Conservation (phyloP, 768 basidiomycete species). For the Kwoniella pini region DNA sequence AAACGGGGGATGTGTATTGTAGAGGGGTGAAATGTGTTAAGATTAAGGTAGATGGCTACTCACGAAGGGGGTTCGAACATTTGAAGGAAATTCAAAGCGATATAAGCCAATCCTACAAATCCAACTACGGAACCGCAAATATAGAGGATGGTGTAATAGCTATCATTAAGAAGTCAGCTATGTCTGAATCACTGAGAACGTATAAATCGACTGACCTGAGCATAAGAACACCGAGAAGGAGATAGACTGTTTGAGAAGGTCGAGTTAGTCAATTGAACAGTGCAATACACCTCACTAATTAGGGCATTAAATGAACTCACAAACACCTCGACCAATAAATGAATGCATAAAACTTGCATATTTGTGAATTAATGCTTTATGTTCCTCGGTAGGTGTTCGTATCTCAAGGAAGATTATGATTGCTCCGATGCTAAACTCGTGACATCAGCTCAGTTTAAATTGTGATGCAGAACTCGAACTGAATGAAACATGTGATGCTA, state of each 20-base stretch:
- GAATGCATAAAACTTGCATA: conserved; percentile 55
- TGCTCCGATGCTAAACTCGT: conserved; percentile 39
- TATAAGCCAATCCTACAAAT: conserved; percentile 47
- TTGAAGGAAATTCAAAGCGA: conserved; percentile 51
- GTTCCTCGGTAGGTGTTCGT: conserved; percentile 50
- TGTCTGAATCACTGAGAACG: background rate
- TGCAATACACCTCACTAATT: background rate
- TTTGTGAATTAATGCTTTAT: conserved; percentile 47
- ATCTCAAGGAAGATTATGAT: conserved; percentile 51
- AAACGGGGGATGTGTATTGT: too few relatives aligned
- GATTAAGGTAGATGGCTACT: conserved; percentile 25
- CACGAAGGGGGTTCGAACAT: conserved; percentile 53
- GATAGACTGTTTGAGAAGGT: conserved; percentile 35
- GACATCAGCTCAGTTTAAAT: background rate
- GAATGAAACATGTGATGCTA: too few relatives aligned
- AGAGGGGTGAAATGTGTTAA: too few relatives aligned
- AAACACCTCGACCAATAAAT: conserved; percentile 54
- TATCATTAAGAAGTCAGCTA: conserved; percentile 28
- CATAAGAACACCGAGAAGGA: conserved; percentile 51
- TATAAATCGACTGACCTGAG: conserved; percentile 44
- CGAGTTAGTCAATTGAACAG: background rate
- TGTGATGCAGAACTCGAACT: too few relatives aligned
- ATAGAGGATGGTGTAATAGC: conserved; percentile 54
- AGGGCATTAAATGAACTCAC: conserved; percentile 35
- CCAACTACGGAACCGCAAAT: conserved; percentile 52